Percentiles rank a stretch among this genome's conserved stretches.
These are phyloP conservation scores for Microdochium nivale DNA, from an alignment of 2,329 filamentous ascomycete genomes.

Conservation along the genomic window DNA sequence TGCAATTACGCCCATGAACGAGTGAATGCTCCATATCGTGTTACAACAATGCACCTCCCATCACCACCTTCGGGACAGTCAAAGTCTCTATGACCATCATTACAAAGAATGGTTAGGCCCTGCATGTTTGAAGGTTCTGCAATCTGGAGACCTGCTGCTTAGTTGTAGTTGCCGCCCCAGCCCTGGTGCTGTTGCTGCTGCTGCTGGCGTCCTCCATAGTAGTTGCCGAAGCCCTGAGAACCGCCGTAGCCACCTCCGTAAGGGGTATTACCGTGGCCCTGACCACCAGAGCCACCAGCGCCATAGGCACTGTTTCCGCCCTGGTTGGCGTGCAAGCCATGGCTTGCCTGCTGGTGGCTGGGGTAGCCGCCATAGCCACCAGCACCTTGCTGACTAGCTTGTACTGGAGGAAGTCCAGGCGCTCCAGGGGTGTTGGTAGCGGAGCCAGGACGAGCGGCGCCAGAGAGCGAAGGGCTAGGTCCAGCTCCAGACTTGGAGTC, in stretches of 20 bases:
- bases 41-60: background rate
- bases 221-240: slow-evolving; percentile 35
- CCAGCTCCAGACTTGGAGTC: slow-evolving; percentile 45
- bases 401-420: slow-evolving; percentile 44
- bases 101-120: background rate
- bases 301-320: slow-evolving; percentile 38
- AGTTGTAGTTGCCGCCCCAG: slow-evolving; percentile 54
- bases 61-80: background rate
- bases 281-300: slow-evolving; percentile 39
- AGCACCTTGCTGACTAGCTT: slow-evolving; percentile 44
- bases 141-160: slow-evolving; percentile 9
- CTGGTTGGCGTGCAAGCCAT: slow-evolving; percentile 43
- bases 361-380: slow-evolving; percentile 48
- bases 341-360: slow-evolving; percentile 39
- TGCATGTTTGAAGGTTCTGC: background rate
- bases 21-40: background rate
- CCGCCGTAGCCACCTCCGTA: slow-evolving; percentile 42
- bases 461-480: slow-evolving; percentile 47
- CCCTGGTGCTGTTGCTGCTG: slow-evolving; percentile 38
- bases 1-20: background rate
- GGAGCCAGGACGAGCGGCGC: slow-evolving; percentile 48
- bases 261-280: slow-evolving; percentile 44
- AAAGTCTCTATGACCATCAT: background rate
- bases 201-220: slow-evolving; percentile 36
- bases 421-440: slow-evolving; percentile 43